Percentiles rank a stretch among this genome's conserved stretches.
Conservation (phyloP, 2,329 filamentous ascomycete genomes). For the Sporothrix humicola region DNA sequence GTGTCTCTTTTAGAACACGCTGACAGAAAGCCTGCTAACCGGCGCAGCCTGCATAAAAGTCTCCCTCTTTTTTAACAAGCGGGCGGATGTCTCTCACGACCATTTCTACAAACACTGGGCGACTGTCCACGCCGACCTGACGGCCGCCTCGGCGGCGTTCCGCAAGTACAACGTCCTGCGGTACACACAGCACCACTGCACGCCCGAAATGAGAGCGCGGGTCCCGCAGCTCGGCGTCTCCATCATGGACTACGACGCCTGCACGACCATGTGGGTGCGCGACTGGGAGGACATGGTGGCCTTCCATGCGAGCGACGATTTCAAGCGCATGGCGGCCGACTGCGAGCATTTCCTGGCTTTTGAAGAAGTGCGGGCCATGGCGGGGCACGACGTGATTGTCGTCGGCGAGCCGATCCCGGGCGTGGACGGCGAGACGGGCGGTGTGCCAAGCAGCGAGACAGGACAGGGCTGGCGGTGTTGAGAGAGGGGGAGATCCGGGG, state of each 20-base stretch:
- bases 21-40: too few species aligned
- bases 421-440: slow-evolving; percentile 9
- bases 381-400: slow-evolving; percentile 24
- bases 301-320: slow-evolving; percentile 29
- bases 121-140: slow-evolving; percentile 28
- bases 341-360: slow-evolving; percentile 26
- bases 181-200: slow-evolving; percentile 27
- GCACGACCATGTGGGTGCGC: slow-evolving; percentile 30
- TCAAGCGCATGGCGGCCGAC: slow-evolving; percentile 25
- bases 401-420: slow-evolving; percentile 15
- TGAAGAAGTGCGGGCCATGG: slow-evolving; percentile 21
- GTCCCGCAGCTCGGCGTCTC: slow-evolving; percentile 13
- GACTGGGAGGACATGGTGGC: slow-evolving; percentile 26
- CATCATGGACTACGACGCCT: slow-evolving; percentile 29
- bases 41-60: slow-evolving; percentile 27
- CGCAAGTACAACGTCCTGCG: slow-evolving; percentile 7
- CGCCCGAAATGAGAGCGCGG: not conserved
- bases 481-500: too few species aligned
- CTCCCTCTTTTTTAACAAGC: slow-evolving; percentile 31
- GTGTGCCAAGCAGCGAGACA: slow-evolving; percentile 9
- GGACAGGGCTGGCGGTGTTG: slow-evolving; percentile 22
- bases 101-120: slow-evolving; percentile 33
- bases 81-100: slow-evolving; percentile 27
- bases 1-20: too few species aligned
- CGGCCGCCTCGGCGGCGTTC: slow-evolving; percentile 22